phyloP scores from a whole-genome alignment of 768 basidiomycete species.

The Tephrocybe sp. region DNA sequence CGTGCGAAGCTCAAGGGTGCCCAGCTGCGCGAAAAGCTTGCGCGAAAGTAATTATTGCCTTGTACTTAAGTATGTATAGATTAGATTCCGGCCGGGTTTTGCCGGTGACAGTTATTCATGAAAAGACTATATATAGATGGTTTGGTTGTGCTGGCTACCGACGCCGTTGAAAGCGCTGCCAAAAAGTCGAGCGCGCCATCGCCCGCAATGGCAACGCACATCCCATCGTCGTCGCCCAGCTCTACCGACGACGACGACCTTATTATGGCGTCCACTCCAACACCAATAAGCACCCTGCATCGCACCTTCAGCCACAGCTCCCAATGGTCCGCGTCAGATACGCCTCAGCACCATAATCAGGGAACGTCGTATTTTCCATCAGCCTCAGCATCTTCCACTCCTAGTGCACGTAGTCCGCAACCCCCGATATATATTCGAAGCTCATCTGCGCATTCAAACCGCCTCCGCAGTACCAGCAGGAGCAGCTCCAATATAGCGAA shows the following conservation, averaged over 20 bases:
- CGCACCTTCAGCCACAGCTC: conserved; percentile 53
- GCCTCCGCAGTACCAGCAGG: conserved; percentile 59
- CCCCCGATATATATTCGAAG: conserved; percentile 48
- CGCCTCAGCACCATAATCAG: conserved; percentile 64
- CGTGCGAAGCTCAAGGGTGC: conserved; percentile 83
- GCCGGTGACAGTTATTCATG: conserved; percentile 17
- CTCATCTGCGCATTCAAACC: conserved; percentile 52
- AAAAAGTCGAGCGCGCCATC: conserved; percentile 20
- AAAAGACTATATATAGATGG: conserved; percentile 10
- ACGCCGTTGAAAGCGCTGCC: conserved; percentile 5
- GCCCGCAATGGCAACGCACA: conserved; percentile 26
- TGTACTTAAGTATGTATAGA: conserved; percentile 12
- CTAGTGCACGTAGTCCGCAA: conserved; percentile 42
- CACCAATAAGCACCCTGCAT: conserved; percentile 38
- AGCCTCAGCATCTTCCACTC: conserved; percentile 37
- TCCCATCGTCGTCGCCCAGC: conserved; percentile 21
- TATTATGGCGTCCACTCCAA: conserved; percentile 42
- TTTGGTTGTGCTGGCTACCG: conserved; percentile 7
- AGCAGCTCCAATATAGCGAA: conserved; percentile 54
- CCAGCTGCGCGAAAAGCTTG: conserved; percentile 78
- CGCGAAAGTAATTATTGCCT: conserved; percentile 58
- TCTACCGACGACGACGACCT: conserved; percentile 34
- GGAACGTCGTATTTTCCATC: conserved; percentile 66
- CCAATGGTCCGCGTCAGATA: conserved; percentile 57
- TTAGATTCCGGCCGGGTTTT: conserved; percentile 26